These are phyloP conservation scores for Teunomyces funiuensis DNA, from an alignment of 805 yeast species.

Conservation along the genomic window DNA sequence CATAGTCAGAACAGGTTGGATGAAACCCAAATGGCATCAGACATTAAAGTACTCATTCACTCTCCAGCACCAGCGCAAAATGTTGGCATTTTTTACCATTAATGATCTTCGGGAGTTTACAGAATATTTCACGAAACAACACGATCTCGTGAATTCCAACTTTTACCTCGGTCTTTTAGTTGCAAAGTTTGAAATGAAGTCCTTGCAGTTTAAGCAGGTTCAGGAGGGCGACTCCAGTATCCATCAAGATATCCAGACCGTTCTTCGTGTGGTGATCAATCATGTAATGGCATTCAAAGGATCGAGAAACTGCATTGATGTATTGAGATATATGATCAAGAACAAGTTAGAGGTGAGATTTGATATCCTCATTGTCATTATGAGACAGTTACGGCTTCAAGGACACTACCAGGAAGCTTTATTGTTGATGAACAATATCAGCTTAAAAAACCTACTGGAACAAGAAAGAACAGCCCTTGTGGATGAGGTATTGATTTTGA, in stretches of 20 bases:
- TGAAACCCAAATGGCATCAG: slow-evolving; percentile 39
- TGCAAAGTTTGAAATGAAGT: slow-evolving; percentile 33
- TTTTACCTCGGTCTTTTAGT: slow-evolving; percentile 37
- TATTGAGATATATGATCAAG: slow-evolving; percentile 32
- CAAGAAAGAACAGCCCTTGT: slow-evolving; percentile 22
- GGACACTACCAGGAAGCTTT: slow-evolving; percentile 35
- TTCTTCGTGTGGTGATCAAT: slow-evolving; percentile 28
- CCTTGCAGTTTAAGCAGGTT: slow-evolving; percentile 5
- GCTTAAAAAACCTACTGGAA: slow-evolving; percentile 18
- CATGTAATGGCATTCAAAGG: slow-evolving; percentile 41
- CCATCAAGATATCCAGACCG: slow-evolving; percentile 22
- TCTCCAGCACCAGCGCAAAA: slow-evolving; percentile 21
- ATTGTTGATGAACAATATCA: slow-evolving; percentile 30
- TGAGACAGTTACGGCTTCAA: slow-evolving; percentile 29
- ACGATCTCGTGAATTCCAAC: slow-evolving; percentile 33
- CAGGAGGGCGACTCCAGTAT: slow-evolving; percentile 11
- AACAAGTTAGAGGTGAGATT: slow-evolving; percentile 25
- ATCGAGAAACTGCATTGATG: slow-evolving; percentile 29
- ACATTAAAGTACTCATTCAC: slow-evolving; percentile 18
- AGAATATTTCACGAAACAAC: slow-evolving; percentile 19
- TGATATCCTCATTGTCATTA: slow-evolving; percentile 24
- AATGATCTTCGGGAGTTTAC: slow-evolving; percentile 25
- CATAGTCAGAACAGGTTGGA: slow-evolving; percentile 36
- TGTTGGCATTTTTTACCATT: slow-evolving; percentile 32
- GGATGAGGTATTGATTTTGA: slow-evolving; percentile 32